These are phyloP conservation scores for Jackrogersella multiformis DNA, from an alignment of 495 filamentous ascomycete species.

Conservation along the genomic window DNA sequence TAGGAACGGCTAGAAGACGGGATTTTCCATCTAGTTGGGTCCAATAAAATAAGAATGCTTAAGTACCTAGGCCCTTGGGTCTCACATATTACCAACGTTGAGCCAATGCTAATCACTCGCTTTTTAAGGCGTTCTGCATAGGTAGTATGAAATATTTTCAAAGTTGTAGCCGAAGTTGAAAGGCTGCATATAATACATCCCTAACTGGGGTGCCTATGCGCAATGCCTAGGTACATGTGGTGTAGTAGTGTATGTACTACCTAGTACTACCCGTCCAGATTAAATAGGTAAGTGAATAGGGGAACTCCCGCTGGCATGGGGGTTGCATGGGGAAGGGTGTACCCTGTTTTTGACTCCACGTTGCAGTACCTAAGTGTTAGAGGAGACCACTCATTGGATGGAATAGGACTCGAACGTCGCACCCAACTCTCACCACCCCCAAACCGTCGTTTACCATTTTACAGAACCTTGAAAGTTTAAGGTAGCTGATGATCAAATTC, in stretches of 20 bases:
- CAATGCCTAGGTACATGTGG: neutral
- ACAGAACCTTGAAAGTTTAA: no score
- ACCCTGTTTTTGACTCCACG: constrained; percentile 39
- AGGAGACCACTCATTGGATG: constrained; percentile 31
- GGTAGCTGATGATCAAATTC: constrained; percentile 31
- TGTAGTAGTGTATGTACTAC: constrained; percentile 6
- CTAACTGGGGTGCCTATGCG: no score
- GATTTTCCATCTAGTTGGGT: constrained; percentile 24
- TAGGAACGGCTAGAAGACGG: constrained; percentile 16
- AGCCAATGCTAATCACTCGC: constrained; percentile 14
- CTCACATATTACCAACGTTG: neutral
- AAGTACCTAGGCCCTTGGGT: neutral
- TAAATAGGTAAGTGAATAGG: constrained; percentile 18
- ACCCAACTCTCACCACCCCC: constrained; percentile 23
- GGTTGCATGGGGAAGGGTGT: neutral
- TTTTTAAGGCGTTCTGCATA: neutral
- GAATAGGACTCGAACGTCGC: constrained; percentile 18
- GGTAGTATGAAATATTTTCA: constrained; percentile 11
- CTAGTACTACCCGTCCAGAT: neutral
- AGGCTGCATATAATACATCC: constrained; percentile 15
- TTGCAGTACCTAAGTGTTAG: constrained; percentile 13
- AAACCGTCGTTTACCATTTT: constrained; percentile 22
- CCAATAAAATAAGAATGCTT: constrained; percentile 18
- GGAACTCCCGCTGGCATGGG: constrained; percentile 25
- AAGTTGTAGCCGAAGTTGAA: constrained; percentile 18